phyloP scores from a whole-genome alignment of 2,329 filamentous ascomycete species.

The Pestalotiopsis sp. region DNA sequence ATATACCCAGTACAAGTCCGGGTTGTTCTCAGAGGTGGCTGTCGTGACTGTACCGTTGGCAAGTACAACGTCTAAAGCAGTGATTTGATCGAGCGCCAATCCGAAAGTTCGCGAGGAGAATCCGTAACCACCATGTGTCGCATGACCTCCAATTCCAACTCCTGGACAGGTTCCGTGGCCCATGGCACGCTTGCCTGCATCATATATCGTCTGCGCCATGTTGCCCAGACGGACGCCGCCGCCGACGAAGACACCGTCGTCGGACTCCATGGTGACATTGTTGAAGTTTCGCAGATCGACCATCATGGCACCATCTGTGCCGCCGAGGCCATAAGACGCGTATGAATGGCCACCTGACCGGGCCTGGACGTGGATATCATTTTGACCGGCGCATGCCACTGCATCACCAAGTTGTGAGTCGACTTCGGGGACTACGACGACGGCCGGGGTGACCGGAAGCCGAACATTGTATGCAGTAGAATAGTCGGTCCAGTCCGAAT shows the following conservation, averaged over 20 bases:
- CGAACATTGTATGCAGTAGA: constrained; percentile 25
- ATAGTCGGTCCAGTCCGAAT: neutral
- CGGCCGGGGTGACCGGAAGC: constrained; percentile 20
- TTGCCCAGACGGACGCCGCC: constrained; percentile 46
- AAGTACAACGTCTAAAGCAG: constrained; percentile 48
- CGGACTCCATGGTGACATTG: constrained; percentile 16
- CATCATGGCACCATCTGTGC: constrained; percentile 34
- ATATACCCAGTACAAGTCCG: constrained; percentile 31
- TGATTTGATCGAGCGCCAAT: constrained; percentile 51
- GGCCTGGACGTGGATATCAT: constrained; percentile 47
- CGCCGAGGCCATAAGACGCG: constrained; percentile 45
- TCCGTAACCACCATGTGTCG: constrained; percentile 49
- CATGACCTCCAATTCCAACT: constrained; percentile 48
- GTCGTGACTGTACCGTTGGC: constrained; percentile 26
- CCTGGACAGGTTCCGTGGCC: constrained; percentile 47
- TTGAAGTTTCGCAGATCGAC: constrained; percentile 34
- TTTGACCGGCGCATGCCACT: constrained; percentile 38
- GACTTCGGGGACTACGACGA: constrained; percentile 27
- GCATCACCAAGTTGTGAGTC: constrained; percentile 37
- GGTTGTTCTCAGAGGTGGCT: constrained; percentile 18
- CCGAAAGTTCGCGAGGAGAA: constrained; percentile 49
- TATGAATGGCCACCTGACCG: constrained; percentile 52
- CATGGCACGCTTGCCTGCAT: constrained; percentile 35
- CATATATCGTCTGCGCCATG: constrained; percentile 38
- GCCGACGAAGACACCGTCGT: constrained; percentile 35